Percentiles rank a stretch among this genome's conserved stretches.
Conservation (phyloP, 371 early-diverging fungal genomes). For the Actinomortierella ambigua region DNA sequence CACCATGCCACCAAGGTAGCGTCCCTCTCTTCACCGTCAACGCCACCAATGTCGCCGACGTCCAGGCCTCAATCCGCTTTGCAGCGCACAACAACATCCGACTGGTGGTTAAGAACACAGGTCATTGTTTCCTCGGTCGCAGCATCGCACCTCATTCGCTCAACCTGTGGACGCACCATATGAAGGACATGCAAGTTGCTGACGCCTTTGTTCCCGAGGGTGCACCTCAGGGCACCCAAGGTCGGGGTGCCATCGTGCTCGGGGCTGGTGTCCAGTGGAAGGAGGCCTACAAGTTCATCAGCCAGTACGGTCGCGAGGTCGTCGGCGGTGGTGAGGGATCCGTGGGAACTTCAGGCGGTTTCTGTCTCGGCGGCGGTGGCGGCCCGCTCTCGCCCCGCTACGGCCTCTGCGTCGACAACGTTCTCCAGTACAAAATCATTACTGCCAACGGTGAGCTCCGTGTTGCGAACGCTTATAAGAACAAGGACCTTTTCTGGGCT, state of each 20-base stretch:
- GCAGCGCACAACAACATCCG: constrained; percentile 47
- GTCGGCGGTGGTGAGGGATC: constrained; percentile 41
- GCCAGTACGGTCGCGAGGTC: constrained; percentile 15
- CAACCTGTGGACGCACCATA: constrained; percentile 48
- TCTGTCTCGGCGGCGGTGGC: constrained; percentile 46
- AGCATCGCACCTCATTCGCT: constrained; percentile 48
- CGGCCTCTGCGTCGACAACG: constrained; percentile 57
- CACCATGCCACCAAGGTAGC: constrained; percentile 22
- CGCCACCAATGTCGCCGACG: constrained; percentile 21
- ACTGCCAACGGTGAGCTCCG: constrained; percentile 46
- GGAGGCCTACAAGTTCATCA: constrained; percentile 25
- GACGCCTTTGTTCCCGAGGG: constrained; percentile 26
- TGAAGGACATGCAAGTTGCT: constrained; percentile 39
- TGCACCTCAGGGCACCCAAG: constrained; percentile 3
- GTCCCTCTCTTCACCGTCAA: constrained; percentile 30
- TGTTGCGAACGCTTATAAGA: constrained; percentile 46
- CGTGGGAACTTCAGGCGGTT: constrained; percentile 41
- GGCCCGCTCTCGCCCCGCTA: constrained; percentile 28
- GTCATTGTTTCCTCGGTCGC: constrained; percentile 52
- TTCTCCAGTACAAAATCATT: constrained; percentile 51
- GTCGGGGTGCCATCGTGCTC: constrained; percentile 11
- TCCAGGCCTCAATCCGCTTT: constrained; percentile 46
- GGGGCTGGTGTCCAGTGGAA: constrained; percentile 20
- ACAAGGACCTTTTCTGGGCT: constrained; percentile 60
- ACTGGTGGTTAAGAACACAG: constrained; percentile 55